Evolutionary conservation across 257 asterid genomes (phyloP), one percentile per base, ranked within the genome.

Genomic region (Nicotiana paniculata): DNA sequence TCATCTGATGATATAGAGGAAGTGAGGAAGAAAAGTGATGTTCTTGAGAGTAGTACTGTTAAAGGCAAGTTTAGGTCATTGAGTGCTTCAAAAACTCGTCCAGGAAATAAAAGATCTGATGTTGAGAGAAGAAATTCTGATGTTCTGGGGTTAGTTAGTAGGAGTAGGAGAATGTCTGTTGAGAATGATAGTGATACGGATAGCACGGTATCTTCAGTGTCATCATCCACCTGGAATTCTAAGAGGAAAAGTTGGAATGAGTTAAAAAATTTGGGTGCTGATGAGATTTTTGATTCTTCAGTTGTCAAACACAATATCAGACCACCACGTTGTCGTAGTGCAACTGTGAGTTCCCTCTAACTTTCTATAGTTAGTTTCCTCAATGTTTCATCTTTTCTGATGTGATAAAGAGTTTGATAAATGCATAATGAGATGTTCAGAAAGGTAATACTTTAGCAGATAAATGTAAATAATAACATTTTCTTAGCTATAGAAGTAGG

Each of bases 161-260:
- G 54, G 51, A 74, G 81, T 63, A 81, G 82, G 84, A 62, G 83
- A 57, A 84, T 69, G 57, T 82, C 88, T 81, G 43, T 68, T 21
- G 90, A 85, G 48, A 86, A 87, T 75, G 92, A 91, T 83, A 85
- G 92, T 17, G 94, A 91, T 85, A 83, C 85, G 3, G 94, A 89
- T 64, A 84, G 93, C 72, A 79, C 84, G 24, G 2, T 82, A 18
- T 91, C 92, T 2, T 87, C 87, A 9, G 55, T 84, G 4, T 86
- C 91, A 5, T 82, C 89, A 9, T 74, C 80, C 4, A 57, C 77
- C 5, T 77, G 63, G 12, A 57, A 81, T 3, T 81, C 90, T 9
- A 92, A 85, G 89, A 82, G 98, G 81, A 87, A 92, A 82, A 92
- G 97, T 90, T 93, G 98, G 98, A 89, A 83, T 4, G 91, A 89